Conservation (phyloP, 2,329 filamentous ascomycete species). For the Dactylonectria macrodidyma region DNA sequence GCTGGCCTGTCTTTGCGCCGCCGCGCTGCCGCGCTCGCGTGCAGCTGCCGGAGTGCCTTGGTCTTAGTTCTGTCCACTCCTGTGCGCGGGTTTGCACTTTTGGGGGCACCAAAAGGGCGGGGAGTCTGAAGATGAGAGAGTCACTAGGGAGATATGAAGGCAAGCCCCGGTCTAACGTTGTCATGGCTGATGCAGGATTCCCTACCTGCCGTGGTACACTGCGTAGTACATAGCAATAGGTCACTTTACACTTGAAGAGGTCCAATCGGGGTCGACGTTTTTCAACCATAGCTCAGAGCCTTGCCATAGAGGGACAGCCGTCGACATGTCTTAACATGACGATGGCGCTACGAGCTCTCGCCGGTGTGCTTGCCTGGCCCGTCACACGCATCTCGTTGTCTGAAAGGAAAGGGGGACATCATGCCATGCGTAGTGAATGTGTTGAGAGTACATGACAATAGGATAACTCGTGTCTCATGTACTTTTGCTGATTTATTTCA, state of each 20-base stretch:
- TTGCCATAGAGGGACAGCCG: neutral
- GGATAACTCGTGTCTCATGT: neutral
- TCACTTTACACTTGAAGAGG: conserved; percentile 21
- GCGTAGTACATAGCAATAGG: neutral
- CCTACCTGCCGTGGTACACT: neutral
- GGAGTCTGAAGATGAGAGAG: conserved; percentile 28
- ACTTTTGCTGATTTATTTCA: neutral
- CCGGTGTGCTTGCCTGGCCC: conserved; percentile 23
- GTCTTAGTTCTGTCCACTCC: conserved; percentile 17
- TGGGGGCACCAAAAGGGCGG: neutral
- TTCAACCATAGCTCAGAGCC: conserved; percentile 11
- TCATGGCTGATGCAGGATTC: conserved; percentile 14
- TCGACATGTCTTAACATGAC: neutral
- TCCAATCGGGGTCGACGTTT: conserved; percentile 36
- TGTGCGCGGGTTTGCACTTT: conserved; percentile 2
- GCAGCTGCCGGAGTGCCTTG: conserved; percentile 31
- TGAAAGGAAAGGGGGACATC: neutral
- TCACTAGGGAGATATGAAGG: conserved; percentile 31
- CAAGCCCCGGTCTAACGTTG: conserved; percentile 31
- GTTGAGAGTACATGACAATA: conserved; percentile 1
- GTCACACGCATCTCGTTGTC: neutral
- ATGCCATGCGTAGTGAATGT: conserved; percentile 6
- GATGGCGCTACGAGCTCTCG: conserved; percentile 14
- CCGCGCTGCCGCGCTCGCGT: conserved; percentile 29
- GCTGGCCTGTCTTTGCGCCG: conserved; percentile 27